Percentiles rank a stretch among this genome's conserved stretches.
Conservation (phyloP, 164 flowering plant species). For the Vitis rupestris region DNA sequence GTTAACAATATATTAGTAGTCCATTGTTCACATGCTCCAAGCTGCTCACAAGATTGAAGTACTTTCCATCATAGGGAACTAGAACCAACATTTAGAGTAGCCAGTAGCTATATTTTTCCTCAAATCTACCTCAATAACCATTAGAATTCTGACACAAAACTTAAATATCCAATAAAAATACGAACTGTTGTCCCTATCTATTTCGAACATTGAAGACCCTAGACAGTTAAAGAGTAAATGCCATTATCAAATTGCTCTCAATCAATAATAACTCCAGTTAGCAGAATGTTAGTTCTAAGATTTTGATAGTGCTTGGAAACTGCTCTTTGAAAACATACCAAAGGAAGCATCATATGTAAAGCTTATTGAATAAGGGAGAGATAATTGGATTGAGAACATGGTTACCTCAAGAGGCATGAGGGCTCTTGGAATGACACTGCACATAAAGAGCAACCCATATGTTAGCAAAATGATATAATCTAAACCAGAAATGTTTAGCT, state of each 20-base stretch:
- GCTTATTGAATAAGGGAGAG: background rate
- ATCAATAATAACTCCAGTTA: no score
- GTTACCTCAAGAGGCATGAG: slow-evolving; percentile 92
- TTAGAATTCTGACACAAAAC: no score
- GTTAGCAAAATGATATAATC: slow-evolving; percentile 5
- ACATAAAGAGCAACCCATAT: slow-evolving; percentile 19
- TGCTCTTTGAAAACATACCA: no score
- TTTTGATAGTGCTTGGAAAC: no score
- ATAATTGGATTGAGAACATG: background rate
- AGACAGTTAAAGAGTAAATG: no score
- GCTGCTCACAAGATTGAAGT: background rate
- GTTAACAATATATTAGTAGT: background rate
- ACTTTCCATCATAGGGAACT: background rate
- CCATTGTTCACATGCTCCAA: background rate
- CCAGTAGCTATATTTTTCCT: background rate
- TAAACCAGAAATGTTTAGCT: slow-evolving; percentile 6
- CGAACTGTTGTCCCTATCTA: no score
- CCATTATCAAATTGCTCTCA: no score
- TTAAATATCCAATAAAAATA: no score
- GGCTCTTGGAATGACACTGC: slow-evolving; percentile 90
- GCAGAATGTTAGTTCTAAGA: no score
- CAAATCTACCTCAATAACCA: background rate
- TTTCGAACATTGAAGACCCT: no score
- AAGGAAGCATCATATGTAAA: background rate
- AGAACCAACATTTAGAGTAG: background rate